Conservation (phyloP, 768 basidiomycete genomes). For the Cystofilobasidium capitatum region DNA sequence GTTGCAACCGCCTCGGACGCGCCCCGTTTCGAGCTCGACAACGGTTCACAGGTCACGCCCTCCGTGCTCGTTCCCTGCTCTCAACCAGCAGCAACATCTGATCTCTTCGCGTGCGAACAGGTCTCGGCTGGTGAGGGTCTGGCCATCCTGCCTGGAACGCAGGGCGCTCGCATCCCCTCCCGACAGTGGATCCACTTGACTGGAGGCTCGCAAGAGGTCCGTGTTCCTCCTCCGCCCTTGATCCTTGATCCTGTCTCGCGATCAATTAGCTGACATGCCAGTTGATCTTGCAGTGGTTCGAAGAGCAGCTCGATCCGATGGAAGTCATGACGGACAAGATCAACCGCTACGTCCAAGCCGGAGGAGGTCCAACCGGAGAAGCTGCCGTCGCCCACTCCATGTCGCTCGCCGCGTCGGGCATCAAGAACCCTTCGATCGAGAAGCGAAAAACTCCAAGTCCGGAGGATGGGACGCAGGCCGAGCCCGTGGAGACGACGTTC, state of each 20-base stretch:
- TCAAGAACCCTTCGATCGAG: not conserved
- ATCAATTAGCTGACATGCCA: not conserved
- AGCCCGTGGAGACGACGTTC: not conserved
- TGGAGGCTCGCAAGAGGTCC: not conserved
- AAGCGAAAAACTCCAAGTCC: not conserved
- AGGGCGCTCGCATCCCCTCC: not conserved
- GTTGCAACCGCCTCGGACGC: no score
- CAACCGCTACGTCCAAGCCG: no score
- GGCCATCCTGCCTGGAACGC: not conserved
- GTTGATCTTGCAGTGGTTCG: not conserved
- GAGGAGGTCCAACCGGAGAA: no score
- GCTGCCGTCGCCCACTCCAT: not conserved
- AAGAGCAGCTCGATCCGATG: conserved; percentile 2
- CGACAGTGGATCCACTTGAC: not conserved
- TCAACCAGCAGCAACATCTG: no score
- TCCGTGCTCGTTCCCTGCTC: not conserved
- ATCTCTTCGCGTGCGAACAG: no score
- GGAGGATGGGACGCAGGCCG: not conserved
- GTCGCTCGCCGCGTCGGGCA: not conserved
- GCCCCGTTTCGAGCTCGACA: no score
- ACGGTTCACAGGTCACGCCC: no score
- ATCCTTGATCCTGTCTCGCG: not conserved
- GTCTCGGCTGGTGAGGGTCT: not conserved
- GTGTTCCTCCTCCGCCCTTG: not conserved
- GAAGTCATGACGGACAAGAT: not conserved